Base-by-base conservation (phyloP, 345 rosid species). In the Eucalyptus sp. region DNA sequence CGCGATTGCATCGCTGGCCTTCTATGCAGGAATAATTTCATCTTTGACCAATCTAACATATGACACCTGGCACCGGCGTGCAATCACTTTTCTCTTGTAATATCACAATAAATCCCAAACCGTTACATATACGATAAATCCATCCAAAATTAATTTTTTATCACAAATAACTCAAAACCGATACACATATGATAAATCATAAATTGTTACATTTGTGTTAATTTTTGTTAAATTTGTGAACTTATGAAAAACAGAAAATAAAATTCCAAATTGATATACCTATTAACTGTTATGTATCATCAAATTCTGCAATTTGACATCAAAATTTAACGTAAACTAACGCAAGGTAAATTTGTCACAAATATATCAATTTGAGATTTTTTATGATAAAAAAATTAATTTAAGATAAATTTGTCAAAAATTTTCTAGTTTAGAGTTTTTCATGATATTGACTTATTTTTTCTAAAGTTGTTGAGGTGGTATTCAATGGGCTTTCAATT, bases 251-350 rank as follows among this genome's bases (percentile, higher is more conserved):
- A 9, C 1, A 54, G 1, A 54, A 54, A 0, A 54, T 56, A 56
- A 0, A 9, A 56, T 10, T 56, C 13, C 0, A 56, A 22, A 56
- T 1, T 9, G 3, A 20, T 24, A 56, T 0, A 22, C 0, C 0
- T 1, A 3, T 22, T 2, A 20, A 17, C 1, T 20, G 2, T 50
- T 3, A 50, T 0, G 0, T 3, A 52, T 52, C 1, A 52, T 18
- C 56, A 52, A 52, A 56, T 6, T 56, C 1, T 24, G 0, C 0
- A 56, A 56, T 56, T 56, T 24, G 29, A 56, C 1, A 22, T 22
- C 10, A 56, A 56, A 56, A 56, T 56, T 56, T 24, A 56, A 56
- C 0, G 6, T 9, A 56, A 56, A 56, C 0, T 9, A 4, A 56
- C 1, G 1, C 3, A 56, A 22, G 2, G 3, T 4, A 56, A 56